These are phyloP conservation scores for Apophysomyces variabilis DNA, from an alignment of 371 early-diverging fungal species.

Conservation along the genomic window DNA sequence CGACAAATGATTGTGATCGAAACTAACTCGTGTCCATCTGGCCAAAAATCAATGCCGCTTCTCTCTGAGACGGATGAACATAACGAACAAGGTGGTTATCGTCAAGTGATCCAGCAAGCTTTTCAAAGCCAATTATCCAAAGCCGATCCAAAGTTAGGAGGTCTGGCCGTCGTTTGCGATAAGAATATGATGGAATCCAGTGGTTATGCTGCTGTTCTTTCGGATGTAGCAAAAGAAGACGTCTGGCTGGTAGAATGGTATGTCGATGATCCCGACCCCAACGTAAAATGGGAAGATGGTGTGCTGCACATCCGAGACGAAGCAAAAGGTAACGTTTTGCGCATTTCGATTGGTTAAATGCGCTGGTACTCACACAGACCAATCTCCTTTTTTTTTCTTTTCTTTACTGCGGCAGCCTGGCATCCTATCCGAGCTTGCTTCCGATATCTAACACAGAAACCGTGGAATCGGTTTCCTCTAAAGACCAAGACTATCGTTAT, in stretches of 20 bases:
- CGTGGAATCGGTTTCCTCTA: slow-evolving; percentile 91
- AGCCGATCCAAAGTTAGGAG: slow-evolving; percentile 76
- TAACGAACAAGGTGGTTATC: slow-evolving; percentile 77
- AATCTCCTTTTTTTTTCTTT: slow-evolving; percentile 10
- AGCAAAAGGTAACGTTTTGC: slow-evolving; percentile 44
- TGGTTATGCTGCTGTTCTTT: slow-evolving; percentile 90
- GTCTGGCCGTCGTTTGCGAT: slow-evolving; percentile 87
- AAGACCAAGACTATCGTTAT: slow-evolving; percentile 84
- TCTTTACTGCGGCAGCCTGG: slow-evolving; percentile 59
- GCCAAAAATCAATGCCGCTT: slow-evolving; percentile 94
- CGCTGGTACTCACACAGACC: no score
- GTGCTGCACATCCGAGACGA: slow-evolving; percentile 79
- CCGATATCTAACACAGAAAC: slow-evolving; percentile 92
- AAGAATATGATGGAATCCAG: slow-evolving; percentile 93
- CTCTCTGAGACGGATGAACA: slow-evolving; percentile 82
- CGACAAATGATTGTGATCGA: slow-evolving; percentile 97
- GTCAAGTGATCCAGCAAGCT: slow-evolving; percentile 78
- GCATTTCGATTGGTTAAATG: no score
- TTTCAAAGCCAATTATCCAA: slow-evolving; percentile 75
- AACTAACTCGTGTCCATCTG: slow-evolving; percentile 95
- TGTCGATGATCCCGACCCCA: slow-evolving; percentile 78
- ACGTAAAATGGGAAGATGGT: slow-evolving; percentile 83
- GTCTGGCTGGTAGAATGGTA: slow-evolving; percentile 90
- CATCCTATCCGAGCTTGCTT: slow-evolving; percentile 91
- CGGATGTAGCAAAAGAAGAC: slow-evolving; percentile 81